These are phyloP conservation scores for Cyclotella cryptica DNA, from an alignment of 108 stramenopile species.

Conservation along the genomic window DNA sequence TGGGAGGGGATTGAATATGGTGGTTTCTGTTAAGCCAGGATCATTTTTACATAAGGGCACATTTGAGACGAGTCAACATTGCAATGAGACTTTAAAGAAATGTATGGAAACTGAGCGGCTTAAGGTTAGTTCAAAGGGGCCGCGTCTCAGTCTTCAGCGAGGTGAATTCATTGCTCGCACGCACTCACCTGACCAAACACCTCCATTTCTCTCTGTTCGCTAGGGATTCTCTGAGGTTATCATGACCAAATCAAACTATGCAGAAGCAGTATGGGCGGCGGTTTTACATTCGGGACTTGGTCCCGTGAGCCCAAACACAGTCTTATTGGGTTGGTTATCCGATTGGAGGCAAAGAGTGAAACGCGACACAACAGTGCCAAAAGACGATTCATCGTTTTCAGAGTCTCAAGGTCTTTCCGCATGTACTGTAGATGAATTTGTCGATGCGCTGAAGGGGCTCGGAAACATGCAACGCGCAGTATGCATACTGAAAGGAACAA, in stretches of 20 bases:
- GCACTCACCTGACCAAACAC: background rate
- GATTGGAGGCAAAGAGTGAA: constrained; percentile 31
- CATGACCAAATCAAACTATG: constrained; percentile 15
- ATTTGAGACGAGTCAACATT: constrained; percentile 21
- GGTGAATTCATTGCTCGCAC: constrained; percentile 4
- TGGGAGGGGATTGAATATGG: constrained; percentile 73
- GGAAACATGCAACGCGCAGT: constrained; percentile 56
- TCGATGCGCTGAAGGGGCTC: constrained; percentile 54
- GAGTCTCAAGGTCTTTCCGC: constrained; percentile 12
- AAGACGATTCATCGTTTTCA: constrained; percentile 42
- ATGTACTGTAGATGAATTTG: constrained; percentile 44
- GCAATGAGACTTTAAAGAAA: constrained; percentile 44
- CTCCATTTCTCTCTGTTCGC: background rate
- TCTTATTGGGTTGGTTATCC: constrained; percentile 47
- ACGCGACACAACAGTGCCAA: background rate
- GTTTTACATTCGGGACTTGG: constrained; percentile 75
- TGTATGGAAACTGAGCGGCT: constrained; percentile 61
- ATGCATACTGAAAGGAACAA: constrained; percentile 51
- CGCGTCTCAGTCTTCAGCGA: too few relatives aligned
- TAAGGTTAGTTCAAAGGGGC: too few relatives aligned
- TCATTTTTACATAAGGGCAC: constrained; percentile 17
- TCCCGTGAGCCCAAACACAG: constrained; percentile 79
- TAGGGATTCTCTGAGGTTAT: constrained; percentile 58
- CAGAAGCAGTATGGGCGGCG: constrained; percentile 45
- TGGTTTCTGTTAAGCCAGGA: constrained; percentile 41